Evolutionary conservation across 768 basidiomycete genomes (phyloP).

Genomic region (Russula earlei): DNA sequence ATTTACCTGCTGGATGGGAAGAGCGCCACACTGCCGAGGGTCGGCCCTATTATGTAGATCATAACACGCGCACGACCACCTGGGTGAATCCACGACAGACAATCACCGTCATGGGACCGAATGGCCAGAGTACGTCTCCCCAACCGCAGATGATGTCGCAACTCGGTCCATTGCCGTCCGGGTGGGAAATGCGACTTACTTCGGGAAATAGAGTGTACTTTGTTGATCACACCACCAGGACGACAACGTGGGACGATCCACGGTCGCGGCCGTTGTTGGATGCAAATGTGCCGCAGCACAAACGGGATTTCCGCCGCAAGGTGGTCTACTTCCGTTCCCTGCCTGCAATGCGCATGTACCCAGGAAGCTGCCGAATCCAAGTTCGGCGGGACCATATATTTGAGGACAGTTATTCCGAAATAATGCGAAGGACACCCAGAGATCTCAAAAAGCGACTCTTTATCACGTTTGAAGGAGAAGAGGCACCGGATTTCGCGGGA

Average conservation of each 20-base stretch:
- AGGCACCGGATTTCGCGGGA: slow-evolving; percentile 97
- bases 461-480: slow-evolving; percentile 99
- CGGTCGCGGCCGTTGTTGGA: slow-evolving; percentile 91
- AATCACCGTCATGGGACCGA: slow-evolving; percentile 91
- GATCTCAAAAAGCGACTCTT: slow-evolving; percentile 97
- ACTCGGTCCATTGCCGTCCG: slow-evolving; percentile 91
- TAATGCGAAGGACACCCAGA: slow-evolving; percentile 97
- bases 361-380: slow-evolving; percentile 99
- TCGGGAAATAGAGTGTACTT: slow-evolving; percentile 98
- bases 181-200: slow-evolving; percentile 99
- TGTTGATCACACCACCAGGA: slow-evolving; percentile 99
- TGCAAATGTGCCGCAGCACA: slow-evolving; percentile 97
- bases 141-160: slow-evolving; percentile 96
- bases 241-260: slow-evolving; percentile 99
- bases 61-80: slow-evolving; percentile 98
- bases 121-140: slow-evolving; percentile 75
- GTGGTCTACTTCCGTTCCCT: slow-evolving; percentile 99
- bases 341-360: slow-evolving; percentile 94
- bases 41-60: slow-evolving; percentile 97
- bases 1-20: slow-evolving; percentile 97
- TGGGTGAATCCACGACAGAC: slow-evolving; percentile 99
- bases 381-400: slow-evolving; percentile 97
- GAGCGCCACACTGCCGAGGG: slow-evolving; percentile 98
- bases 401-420: slow-evolving; percentile 98
- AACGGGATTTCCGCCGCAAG: slow-evolving; percentile 98